Percentiles rank a stretch among this genome's conserved stretches.
Evolutionary conservation across 345 rosid species (phyloP).

Genomic region (Microthlaspi erraticum): DNA sequence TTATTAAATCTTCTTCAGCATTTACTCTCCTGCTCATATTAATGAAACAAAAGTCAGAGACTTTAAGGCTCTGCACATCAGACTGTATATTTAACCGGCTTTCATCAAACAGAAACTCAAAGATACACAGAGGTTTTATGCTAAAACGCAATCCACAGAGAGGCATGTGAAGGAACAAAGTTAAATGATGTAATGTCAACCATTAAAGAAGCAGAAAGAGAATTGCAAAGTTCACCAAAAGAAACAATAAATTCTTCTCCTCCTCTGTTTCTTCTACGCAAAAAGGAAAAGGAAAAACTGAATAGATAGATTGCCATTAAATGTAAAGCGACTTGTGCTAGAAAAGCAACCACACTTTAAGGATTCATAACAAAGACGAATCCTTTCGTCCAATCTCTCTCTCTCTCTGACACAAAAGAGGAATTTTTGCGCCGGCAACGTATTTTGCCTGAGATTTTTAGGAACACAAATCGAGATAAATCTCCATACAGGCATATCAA

Average conservation of each 20-base stretch:
- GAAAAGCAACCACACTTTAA: conserved; percentile 35
- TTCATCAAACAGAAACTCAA: conserved; percentile 28
- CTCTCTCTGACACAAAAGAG: conserved; percentile 18
- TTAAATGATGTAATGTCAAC: conserved; percentile 48
- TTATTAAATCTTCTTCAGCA: conserved; percentile 33
- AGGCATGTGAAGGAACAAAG: conserved; percentile 15
- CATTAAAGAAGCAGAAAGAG: conserved; percentile 45
- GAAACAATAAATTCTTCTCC: conserved; percentile 40
- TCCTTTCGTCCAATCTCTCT: conserved; percentile 16
- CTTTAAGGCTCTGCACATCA: conserved; percentile 32
- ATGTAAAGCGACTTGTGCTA: conserved; percentile 35
- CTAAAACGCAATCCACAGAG: conserved; percentile 16
- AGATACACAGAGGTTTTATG: conserved; percentile 16
- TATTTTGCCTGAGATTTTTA: conserved; percentile 26
- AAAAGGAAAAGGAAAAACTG: conserved; percentile 34
- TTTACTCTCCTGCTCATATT: conserved; percentile 33
- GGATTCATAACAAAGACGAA: conserved; percentile 30
- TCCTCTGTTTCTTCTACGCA: conserved; percentile 34
- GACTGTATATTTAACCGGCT: conserved; percentile 2
- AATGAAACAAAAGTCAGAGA: conserved; percentile 36
- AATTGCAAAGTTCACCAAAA: conserved; percentile 51
- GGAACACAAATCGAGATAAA: conserved; percentile 11
- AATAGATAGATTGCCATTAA: conserved; percentile 52
- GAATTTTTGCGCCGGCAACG: conserved; percentile 24
- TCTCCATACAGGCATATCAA: conserved; percentile 15